phyloP scores from a whole-genome alignment of 192 early-diverging fungal genomes.

The Backusella morwellensis region DNA sequence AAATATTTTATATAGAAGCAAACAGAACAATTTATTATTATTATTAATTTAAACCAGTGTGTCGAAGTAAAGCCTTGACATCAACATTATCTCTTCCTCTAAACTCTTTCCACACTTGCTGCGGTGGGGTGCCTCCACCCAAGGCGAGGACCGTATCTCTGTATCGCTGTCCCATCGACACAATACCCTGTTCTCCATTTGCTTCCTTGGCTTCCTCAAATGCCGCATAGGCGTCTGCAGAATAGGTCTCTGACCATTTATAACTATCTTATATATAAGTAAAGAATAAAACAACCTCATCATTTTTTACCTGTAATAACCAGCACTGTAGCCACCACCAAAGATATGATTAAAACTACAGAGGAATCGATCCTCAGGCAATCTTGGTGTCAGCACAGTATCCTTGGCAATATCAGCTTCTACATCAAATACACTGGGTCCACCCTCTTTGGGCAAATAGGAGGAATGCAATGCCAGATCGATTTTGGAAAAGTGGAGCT shows the following conservation, averaged over 20 bases:
- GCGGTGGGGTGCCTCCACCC: conserved; percentile 53
- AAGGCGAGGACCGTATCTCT: conserved; percentile 57
- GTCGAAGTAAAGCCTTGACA: conserved; percentile 51
- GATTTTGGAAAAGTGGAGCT: conserved; percentile 48
- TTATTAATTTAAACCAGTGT: conserved; percentile 40
- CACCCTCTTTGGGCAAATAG: conserved; percentile 22
- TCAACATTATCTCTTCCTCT: conserved; percentile 49
- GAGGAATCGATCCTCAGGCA: conserved; percentile 53
- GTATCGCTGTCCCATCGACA: conserved; percentile 44
- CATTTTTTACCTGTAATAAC: conserved; percentile 48
- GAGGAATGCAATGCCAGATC: conserved; percentile 50
- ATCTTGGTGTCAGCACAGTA: conserved; percentile 40
- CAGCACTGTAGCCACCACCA: conserved; percentile 56
- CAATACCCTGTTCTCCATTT: neutral
- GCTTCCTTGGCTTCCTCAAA: conserved; percentile 45
- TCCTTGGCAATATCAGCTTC: conserved; percentile 45
- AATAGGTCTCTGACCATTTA: conserved; percentile 62
- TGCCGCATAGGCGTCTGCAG: conserved; percentile 60
- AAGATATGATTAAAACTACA: conserved; percentile 61
- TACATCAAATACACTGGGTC: conserved; percentile 51
- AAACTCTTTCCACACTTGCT: conserved; percentile 53
- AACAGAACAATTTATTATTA: neutral
- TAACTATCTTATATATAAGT: conserved; percentile 28
- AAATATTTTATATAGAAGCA: neutral
- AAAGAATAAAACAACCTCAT: neutral